Base-by-base conservation (phyloP, 2,329 filamentous ascomycete species). In the Curvularia hawaiiensis region DNA sequence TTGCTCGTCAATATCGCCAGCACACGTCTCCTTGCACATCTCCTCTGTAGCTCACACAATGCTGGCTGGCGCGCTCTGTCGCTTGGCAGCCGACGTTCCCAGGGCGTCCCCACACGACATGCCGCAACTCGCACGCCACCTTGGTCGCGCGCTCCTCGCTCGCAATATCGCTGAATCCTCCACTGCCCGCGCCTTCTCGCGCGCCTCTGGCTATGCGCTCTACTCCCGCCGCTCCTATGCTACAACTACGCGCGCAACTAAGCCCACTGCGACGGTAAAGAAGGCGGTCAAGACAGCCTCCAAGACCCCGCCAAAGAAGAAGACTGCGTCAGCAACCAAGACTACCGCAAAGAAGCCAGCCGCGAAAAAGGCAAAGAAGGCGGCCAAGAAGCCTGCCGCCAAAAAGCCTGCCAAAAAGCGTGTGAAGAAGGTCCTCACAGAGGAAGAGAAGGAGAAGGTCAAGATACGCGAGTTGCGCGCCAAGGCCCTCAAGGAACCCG, bases 401-500 rank as follows among this genome's bases (percentile, higher is more conserved):
- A 68, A 55, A 60, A 67, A 64, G 63, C 16, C 33, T 16, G 33
- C 22, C 20, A 16, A 16, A 5, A 28, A 28, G 35, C 58, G 58
- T 26, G 58, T 46, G 26, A 70, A 67, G 58, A 74, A 68, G 67
- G 58, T 35, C 40, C 66, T 70, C 35, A 71, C 71, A 3, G 56
- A 59, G 3, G 68, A 71, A 55, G 54, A 74, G 53, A 72, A 76
- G 66, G 54, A 67, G 50, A 72, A 69, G 46, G 49, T 40, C 39
- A 41, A 28, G 22, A 62, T 78, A 47, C 60, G 55, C 24, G 66
- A 71, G n/a, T 65, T 79, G 45, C 78, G 77, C 61, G 65, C 67
- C 61, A 64, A 60, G 43, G 78, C 79, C 2, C 69, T 82, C 45
- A 60, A 62, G 20, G 71, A 72, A 38, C 79, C 79, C 4, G 35